phyloP scores from a whole-genome alignment of 768 basidiomycete genomes.

The Xerocomellus intermedius region DNA sequence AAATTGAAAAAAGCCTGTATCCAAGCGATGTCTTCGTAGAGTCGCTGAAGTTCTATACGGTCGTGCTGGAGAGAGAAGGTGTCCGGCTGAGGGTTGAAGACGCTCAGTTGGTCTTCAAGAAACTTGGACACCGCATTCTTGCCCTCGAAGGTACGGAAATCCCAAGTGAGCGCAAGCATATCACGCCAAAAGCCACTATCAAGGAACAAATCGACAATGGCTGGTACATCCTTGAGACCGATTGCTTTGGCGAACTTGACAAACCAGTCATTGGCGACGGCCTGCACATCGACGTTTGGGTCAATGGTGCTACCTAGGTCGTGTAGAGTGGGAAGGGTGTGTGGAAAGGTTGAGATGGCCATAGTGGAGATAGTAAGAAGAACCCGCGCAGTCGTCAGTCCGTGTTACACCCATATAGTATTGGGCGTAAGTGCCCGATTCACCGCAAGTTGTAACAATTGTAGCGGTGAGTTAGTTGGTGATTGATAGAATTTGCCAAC shows the following conservation, averaged over 20 bases:
- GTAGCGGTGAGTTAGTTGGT: background rate
- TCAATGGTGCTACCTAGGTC: slow-evolving; percentile 25
- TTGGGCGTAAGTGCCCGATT: background rate
- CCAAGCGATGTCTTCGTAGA: slow-evolving; percentile 40
- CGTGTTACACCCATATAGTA: background rate
- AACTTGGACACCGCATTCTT: slow-evolving; percentile 39
- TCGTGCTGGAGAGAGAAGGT: slow-evolving; percentile 26
- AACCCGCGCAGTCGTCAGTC: background rate
- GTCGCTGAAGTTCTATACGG: slow-evolving; percentile 21
- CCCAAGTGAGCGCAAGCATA: slow-evolving; percentile 61
- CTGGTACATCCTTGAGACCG: slow-evolving; percentile 33
- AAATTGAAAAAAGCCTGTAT: slow-evolving; percentile 47
- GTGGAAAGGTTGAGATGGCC: background rate
- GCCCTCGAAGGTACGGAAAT: slow-evolving; percentile 57
- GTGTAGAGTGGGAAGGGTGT: slow-evolving; percentile 24
- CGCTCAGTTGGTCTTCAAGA: slow-evolving; percentile 44
- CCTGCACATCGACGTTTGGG: slow-evolving; percentile 35
- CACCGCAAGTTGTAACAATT: too few relatives aligned
- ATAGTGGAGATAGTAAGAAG: slow-evolving; percentile 5
- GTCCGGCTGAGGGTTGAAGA: slow-evolving; percentile 16
- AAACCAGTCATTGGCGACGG: slow-evolving; percentile 43
- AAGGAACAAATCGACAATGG: slow-evolving; percentile 35
- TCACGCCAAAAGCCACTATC: slow-evolving; percentile 55
- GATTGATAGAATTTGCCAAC: background rate
- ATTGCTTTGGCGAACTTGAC: slow-evolving; percentile 35